Evolutionary conservation across 306 rosid species (phyloP).

Genomic region (Canavalia gladiata): DNA sequence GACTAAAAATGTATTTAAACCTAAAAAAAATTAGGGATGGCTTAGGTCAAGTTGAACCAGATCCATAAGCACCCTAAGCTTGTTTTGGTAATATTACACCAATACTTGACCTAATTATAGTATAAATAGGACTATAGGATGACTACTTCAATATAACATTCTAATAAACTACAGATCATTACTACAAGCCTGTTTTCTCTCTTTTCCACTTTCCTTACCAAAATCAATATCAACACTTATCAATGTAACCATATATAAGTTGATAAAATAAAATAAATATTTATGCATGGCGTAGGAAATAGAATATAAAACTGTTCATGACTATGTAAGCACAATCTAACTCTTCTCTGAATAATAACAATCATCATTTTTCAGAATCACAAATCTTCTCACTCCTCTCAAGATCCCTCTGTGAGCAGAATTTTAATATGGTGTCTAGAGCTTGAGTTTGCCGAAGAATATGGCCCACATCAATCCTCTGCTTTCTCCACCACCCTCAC

Average conservation of each 20-base stretch:
- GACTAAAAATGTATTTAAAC: no score
- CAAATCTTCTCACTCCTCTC: no score
- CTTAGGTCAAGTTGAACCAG: neutral
- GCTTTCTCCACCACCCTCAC: no score
- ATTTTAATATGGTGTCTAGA: no score
- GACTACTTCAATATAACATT: neutral
- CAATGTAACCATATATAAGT: neutral
- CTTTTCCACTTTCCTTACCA: neutral
- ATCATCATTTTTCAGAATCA: no score
- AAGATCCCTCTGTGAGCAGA: no score
- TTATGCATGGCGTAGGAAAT: constrained; percentile 20
- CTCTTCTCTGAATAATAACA: no score
- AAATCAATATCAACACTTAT: neutral
- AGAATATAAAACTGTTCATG: neutral
- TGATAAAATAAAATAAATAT: constrained; percentile 7
- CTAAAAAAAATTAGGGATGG: neutral
- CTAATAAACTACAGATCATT: neutral
- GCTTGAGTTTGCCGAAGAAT: no score
- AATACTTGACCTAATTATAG: neutral
- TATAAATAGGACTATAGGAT: neutral
- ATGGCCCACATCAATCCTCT: no score
- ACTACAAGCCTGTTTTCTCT: neutral
- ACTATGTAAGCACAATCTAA: no score
- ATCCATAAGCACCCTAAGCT: neutral
- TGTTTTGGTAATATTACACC: neutral